Conservation (phyloP, 2,329 filamentous ascomycete species). For the Coniochaeta sp. region DNA sequence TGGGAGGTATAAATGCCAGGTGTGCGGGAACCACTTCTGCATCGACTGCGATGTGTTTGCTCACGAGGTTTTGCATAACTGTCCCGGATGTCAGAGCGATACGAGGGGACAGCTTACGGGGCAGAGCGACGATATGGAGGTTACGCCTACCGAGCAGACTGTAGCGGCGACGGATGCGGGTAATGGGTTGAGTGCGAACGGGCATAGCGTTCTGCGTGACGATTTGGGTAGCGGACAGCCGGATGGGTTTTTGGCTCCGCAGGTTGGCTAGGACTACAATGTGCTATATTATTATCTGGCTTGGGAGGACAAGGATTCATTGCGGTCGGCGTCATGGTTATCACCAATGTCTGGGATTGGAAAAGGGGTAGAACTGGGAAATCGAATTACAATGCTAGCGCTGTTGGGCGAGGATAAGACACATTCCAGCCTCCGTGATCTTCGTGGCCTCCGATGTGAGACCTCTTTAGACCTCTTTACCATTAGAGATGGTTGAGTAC, state of each 20-base stretch:
- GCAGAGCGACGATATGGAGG: not conserved
- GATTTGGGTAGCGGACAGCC: not conserved
- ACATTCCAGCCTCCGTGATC: not conserved
- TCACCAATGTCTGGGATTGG: not conserved
- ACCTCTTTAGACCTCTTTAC: not conserved
- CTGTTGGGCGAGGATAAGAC: not conserved
- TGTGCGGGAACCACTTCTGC: slow-evolving; percentile 89
- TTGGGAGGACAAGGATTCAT: not conserved
- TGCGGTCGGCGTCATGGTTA: not conserved
- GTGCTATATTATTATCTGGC: not conserved
- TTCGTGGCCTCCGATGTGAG: not conserved
- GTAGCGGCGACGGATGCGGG: not conserved
- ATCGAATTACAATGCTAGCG: not conserved
- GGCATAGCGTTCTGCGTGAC: not conserved
- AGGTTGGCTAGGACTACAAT: not conserved
- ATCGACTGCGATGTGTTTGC: slow-evolving; percentile 96
- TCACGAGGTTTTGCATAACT: slow-evolving; percentile 93
- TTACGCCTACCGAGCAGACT: not conserved
- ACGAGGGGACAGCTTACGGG: slow-evolving; percentile 10
- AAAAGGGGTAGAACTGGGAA: not conserved
- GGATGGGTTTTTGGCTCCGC: not conserved
- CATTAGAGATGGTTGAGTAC: not conserved
- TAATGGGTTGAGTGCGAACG: not conserved
- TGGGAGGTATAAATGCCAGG: slow-evolving; percentile 78
- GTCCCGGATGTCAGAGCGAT: slow-evolving; percentile 72